phyloP scores from a whole-genome alignment of 2,329 filamentous ascomycete genomes.

The Phaeophleospora eucalypticola region DNA sequence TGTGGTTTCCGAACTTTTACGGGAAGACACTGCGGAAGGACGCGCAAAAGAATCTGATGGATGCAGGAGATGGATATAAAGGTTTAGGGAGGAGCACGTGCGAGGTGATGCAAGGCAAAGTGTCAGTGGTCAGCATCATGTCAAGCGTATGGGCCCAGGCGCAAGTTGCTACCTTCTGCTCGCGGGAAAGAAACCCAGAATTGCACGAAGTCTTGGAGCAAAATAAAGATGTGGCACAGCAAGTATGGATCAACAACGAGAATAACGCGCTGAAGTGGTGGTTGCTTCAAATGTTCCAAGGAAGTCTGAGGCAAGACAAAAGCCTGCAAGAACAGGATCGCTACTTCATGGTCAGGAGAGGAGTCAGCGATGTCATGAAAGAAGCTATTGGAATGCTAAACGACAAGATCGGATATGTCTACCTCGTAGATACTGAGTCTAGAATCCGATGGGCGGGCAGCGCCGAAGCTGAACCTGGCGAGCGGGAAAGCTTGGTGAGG shows the following conservation, averaged over 20 bases:
- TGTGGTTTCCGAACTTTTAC: conserved; percentile 91
- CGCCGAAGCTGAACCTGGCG: conserved; percentile 60
- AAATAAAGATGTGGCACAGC: conserved; percentile 58
- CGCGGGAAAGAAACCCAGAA: conserved; percentile 62
- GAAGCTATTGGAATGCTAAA: conserved; percentile 70
- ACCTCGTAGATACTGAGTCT: conserved; percentile 81
- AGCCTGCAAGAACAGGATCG: conserved; percentile 50
- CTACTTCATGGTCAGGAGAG: conserved; percentile 58
- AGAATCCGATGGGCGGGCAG: conserved; percentile 94
- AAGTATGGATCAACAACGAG: conserved; percentile 84
- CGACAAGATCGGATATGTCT: conserved; percentile 88
- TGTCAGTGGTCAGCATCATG: conserved; percentile 72
- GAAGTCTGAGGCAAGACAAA: conserved; percentile 46
- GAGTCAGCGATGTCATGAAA: conserved; percentile 53
- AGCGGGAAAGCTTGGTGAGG: conserved; percentile 63
- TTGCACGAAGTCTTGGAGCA: conserved; percentile 59
- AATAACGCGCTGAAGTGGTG: conserved; percentile 65
- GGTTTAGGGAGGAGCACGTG: conserved; percentile 63
- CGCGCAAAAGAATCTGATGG: conserved; percentile 65
- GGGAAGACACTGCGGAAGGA: conserved; percentile 68
- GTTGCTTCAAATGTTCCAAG: conserved; percentile 52
- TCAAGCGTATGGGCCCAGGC: conserved; percentile 80
- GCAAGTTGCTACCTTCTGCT: conserved; percentile 71
- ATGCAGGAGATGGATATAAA: conserved; percentile 40
- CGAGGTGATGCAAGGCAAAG: conserved; percentile 64